phyloP scores from a whole-genome alignment of 805 yeast species.

The Lipomyces kockii region DNA sequence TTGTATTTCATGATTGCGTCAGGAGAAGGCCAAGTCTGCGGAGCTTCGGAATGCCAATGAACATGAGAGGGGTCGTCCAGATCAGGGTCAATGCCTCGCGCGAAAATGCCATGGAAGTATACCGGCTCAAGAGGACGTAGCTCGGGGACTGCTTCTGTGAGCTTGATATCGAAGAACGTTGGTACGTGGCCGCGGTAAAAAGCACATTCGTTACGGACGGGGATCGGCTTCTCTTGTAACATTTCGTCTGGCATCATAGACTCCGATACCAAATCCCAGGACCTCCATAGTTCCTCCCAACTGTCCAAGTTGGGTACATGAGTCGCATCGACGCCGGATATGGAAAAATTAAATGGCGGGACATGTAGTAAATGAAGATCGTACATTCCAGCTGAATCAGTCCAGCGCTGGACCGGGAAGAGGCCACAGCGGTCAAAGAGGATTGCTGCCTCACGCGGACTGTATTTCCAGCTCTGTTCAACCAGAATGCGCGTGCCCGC shows the following conservation, averaged over 20 bases:
- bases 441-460: constrained; percentile 15
- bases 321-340: constrained; percentile 1
- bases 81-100: constrained; percentile 39
- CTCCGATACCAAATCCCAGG: constrained; percentile 35
- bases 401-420: constrained; percentile 21
- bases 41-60: constrained; percentile 36
- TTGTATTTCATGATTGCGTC: constrained; percentile 20
- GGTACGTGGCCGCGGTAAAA: constrained; percentile 40
- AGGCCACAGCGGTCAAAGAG: constrained; percentile 26
- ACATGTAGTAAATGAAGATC: constrained; percentile 26
- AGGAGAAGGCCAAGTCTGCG: constrained; percentile 32
- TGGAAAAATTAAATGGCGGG: constrained; percentile 18
- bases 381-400: constrained; percentile 21
- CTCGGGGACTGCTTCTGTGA: constrained; percentile 23
- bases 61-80: constrained; percentile 37
- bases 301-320: constrained; percentile 28
- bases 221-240: constrained; percentile 35
- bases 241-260: constrained; percentile 28
- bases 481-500: constrained; percentile 25
- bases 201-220: constrained; percentile 36
- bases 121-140: constrained; percentile 18
- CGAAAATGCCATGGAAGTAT: constrained; percentile 33
- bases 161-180: constrained; percentile 36
- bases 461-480: constrained; percentile 38
- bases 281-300: constrained; percentile 34